Conservation (phyloP, 2,329 filamentous ascomycete genomes). For the Xylariaceae sp. region DNA sequence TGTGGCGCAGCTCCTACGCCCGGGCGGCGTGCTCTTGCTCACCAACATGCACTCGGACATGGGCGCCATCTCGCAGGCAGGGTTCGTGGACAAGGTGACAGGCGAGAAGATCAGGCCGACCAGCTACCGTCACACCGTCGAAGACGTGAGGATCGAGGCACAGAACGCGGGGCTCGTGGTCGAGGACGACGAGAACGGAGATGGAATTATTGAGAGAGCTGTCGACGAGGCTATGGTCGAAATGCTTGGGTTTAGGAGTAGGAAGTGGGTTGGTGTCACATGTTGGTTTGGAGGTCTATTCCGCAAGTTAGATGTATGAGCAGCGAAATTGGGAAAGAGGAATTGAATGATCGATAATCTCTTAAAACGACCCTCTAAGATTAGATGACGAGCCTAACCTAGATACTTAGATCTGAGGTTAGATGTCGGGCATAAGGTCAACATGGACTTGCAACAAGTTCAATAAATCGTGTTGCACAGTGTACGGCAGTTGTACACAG, state of each 20-base stretch:
- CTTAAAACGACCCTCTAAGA: too few relatives aligned
- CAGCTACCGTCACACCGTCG: constrained; percentile 51
- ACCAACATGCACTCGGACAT: constrained; percentile 66
- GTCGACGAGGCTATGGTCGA: constrained; percentile 52
- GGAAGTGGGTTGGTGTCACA: constrained; percentile 56
- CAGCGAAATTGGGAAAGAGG: too few relatives aligned
- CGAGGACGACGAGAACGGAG: constrained; percentile 27
- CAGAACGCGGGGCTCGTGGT: constrained; percentile 39
- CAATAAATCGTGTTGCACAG: too few relatives aligned
- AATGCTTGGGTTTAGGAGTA: constrained; percentile 52
- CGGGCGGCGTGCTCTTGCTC: constrained; percentile 48
- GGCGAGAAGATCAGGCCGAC: constrained; percentile 53
- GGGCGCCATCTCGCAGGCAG: constrained; percentile 54
- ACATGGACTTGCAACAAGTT: too few relatives aligned
- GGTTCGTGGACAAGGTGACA: constrained; percentile 50
- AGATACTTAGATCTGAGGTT: too few relatives aligned
- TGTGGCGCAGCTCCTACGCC: constrained; percentile 38
- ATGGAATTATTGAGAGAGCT: constrained; percentile 33
- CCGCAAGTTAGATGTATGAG: constrained; percentile 22
- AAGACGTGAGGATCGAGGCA: constrained; percentile 48
- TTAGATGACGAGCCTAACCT: too few relatives aligned
- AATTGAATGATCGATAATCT: too few relatives aligned
- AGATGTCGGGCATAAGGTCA: too few relatives aligned
- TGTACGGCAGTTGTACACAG: too few relatives aligned
- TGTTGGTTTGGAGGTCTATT: constrained; percentile 51